A percentile compares a stretch with the other conserved stretches of the same genome.
Conservation (phyloP, 129 eudicot species). For the Centella asiatica region DNA sequence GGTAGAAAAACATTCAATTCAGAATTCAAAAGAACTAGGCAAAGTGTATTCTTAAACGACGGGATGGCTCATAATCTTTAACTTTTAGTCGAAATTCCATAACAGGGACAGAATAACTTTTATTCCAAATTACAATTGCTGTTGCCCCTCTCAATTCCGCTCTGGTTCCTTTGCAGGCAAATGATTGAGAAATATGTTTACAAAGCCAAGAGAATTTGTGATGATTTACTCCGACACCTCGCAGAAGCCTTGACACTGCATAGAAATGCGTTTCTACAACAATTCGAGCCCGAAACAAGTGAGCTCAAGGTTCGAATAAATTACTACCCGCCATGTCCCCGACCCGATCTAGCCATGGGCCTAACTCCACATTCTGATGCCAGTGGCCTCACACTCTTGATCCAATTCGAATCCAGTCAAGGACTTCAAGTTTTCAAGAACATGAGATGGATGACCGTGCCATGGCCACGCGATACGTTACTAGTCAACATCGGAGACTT, state of each 20-base stretch:
- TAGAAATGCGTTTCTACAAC: slow-evolving; percentile 21
- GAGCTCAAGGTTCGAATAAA: slow-evolving; percentile 39
- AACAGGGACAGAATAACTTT: too few species aligned
- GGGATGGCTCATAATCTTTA: too few species aligned
- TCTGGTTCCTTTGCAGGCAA: slow-evolving; percentile 35
- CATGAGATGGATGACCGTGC: slow-evolving; percentile 24
- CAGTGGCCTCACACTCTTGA: slow-evolving; percentile 36
- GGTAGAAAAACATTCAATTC: too few species aligned
- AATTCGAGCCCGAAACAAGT: slow-evolving; percentile 33
- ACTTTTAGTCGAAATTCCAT: too few species aligned
- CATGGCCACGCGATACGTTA: slow-evolving; percentile 27
- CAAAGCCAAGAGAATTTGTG: slow-evolving; percentile 20
- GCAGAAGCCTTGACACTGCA: slow-evolving; percentile 31
- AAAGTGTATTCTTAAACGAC: too few species aligned
- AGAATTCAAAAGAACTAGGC: too few species aligned
- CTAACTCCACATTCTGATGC: slow-evolving; percentile 35
- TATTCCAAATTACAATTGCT: too few species aligned
- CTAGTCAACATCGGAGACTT: slow-evolving; percentile 41
- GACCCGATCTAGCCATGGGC: slow-evolving; percentile 47
- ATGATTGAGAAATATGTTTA: slow-evolving; percentile 31
- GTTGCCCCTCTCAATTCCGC: too few species aligned
- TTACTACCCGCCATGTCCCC: slow-evolving; percentile 54
- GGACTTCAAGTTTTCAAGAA: slow-evolving; percentile 38
- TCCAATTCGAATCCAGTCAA: slow-evolving; percentile 26
- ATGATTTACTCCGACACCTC: slow-evolving; percentile 32